phyloP scores from a whole-genome alignment of 2,329 filamentous ascomycete genomes.

The Apiospora hydei region DNA sequence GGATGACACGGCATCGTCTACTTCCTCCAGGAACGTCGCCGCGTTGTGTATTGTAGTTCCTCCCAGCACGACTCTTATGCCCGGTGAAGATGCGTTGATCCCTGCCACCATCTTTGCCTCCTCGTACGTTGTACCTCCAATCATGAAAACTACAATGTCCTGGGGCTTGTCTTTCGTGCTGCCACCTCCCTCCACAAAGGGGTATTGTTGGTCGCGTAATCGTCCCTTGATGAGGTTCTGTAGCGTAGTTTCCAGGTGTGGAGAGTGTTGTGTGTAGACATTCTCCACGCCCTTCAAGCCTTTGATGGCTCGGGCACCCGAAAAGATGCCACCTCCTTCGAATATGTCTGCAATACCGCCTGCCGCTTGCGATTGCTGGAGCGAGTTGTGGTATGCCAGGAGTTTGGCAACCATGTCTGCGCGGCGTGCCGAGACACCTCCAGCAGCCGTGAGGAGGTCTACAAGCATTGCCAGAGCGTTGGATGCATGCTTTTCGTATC shows the following conservation, averaged over 20 bases:
- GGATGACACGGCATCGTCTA: constrained; percentile 83
- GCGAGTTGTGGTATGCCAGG: constrained; percentile 83
- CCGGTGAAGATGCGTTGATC: constrained; percentile 89
- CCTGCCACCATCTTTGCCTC: constrained; percentile 96
- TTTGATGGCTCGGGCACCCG: constrained; percentile 87
- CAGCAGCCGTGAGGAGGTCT: constrained; percentile 84
- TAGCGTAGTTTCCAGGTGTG: constrained; percentile 83
- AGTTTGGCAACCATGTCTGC: constrained; percentile 84
- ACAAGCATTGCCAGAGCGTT: constrained; percentile 85
- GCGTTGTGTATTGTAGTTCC: constrained; percentile 91
- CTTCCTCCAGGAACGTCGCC: constrained; percentile 85
- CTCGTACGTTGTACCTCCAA: constrained; percentile 94
- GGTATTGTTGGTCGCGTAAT: constrained; percentile 85
- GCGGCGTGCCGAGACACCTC: constrained; percentile 77
- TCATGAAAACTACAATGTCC: constrained; percentile 93
- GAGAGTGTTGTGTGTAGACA: constrained; percentile 97
- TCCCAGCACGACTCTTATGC: constrained; percentile 86
- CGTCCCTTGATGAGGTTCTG: constrained; percentile 94
- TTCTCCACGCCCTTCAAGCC: constrained; percentile 98
- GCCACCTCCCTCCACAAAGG: constrained; percentile 88
- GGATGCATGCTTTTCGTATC: constrained; percentile 86
- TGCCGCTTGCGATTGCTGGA: constrained; percentile 78
- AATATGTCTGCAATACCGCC: constrained; percentile 91
- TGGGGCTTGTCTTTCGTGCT: constrained; percentile 94
- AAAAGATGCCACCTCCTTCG: constrained; percentile 89